phyloP scores from a whole-genome alignment of 805 yeast genomes.

The Myxozyma sirexii region DNA sequence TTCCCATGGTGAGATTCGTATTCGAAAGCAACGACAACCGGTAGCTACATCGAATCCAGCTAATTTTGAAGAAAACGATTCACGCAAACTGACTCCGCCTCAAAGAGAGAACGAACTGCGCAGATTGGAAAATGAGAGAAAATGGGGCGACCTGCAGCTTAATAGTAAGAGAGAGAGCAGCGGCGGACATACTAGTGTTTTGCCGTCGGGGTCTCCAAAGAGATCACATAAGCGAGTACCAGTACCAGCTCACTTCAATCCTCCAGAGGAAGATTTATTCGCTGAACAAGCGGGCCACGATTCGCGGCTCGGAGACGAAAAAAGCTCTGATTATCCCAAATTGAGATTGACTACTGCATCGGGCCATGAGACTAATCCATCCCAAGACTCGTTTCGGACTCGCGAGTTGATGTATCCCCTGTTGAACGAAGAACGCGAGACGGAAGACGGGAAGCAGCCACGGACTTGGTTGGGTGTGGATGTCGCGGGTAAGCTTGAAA shows the following conservation, averaged over 20 bases:
- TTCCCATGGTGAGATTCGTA: not conserved
- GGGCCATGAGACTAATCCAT: conserved; percentile 26
- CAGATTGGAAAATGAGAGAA: conserved; percentile 13
- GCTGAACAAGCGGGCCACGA: not conserved
- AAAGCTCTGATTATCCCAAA: conserved; percentile 2
- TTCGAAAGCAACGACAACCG: not conserved
- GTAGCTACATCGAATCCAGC: not conserved
- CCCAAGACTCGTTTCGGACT: conserved; percentile 19
- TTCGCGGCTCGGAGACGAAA: not conserved
- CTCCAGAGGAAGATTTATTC: not conserved
- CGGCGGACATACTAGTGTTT: too few relatives aligned
- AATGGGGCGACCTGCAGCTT: conserved; percentile 20
- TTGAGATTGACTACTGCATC: conserved; percentile 27
- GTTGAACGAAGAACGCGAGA: not conserved
- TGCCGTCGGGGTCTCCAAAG: not conserved
- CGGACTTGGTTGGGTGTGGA: conserved; percentile 5
- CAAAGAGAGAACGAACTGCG: conserved; percentile 13
- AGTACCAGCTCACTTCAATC: not conserved
- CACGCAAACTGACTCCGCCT: conserved; percentile 13
- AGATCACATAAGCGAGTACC: not conserved
- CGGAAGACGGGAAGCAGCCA: not conserved
- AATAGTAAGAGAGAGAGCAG: not conserved
- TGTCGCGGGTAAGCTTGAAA: conserved; percentile 2
- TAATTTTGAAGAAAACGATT: not conserved
- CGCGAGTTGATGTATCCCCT: not conserved